Evolutionary conservation across 2,329 filamentous ascomycete genomes (phyloP), one percentile per base, ranked within the genome.

Genomic region (Trichoderma sp.): DNA sequence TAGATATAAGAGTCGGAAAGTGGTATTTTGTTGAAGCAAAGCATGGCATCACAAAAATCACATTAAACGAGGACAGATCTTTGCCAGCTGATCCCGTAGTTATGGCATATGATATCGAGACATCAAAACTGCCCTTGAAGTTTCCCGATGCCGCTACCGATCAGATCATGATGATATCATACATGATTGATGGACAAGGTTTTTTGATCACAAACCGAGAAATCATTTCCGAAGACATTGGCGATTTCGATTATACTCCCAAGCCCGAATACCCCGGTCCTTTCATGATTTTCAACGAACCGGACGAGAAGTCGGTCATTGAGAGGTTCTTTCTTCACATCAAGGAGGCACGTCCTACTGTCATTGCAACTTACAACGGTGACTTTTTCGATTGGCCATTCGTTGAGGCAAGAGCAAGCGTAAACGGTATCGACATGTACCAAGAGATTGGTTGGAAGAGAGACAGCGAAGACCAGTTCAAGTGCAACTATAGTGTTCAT

Each of bases 301-400:
- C 95, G 1, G 93, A 98, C 81, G 97, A 99, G 84, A 97, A 97
- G 83, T 90, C 89, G 1, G 83, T 97, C 2, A 88, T 99, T 27
- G 96, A 98, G 82, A 89, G 97, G 18, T 99, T 99, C 85, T 98
- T 99, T 81, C 88, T 94, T 56, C 97, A 98, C 83, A 93, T 99
- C 84, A 98, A 99, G 81, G 95, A 98, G 83, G 95, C 95, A 1
- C 91, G 93, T 76, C 97, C 97, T 0, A 98, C 95, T 0, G 96
- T 99, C 75, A 99, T 99, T 83, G 96, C 97, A 45, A 99, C 97
- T n/a, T 99, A 99, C 89, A 99, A 99, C 94, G 97, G 97, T 86
- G 97, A 99, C 87, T 99, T 99, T 84, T 99, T 99, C 92, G 97
- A 99, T 92, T 99, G 97, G 97, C 96, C 97, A 0, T 99, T 97